phyloP scores from a whole-genome alignment of 805 yeast genomes.

The Candida cerambycidarum region DNA sequence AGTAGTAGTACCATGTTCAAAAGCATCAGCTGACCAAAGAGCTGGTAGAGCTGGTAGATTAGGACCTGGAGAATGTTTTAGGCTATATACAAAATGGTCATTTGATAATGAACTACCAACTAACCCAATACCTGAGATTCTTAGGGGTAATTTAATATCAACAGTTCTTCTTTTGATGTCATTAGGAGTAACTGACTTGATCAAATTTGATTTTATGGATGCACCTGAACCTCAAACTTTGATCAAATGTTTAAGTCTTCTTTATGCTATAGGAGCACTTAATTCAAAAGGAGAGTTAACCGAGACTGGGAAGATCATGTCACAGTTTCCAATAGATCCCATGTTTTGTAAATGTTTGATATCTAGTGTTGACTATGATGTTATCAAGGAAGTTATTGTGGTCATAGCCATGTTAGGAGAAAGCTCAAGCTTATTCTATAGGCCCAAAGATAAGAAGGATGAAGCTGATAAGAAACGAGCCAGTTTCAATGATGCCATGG shows the following conservation, averaged over 20 bases:
- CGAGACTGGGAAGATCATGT: conserved; percentile 76
- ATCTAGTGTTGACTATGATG: conserved; percentile 57
- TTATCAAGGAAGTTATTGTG: conserved; percentile 67
- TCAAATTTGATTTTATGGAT: conserved; percentile 88
- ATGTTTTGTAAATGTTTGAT: conserved; percentile 78
- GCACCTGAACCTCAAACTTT: conserved; percentile 76
- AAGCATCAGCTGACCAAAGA: conserved; percentile 73
- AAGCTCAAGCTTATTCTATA: conserved; percentile 63
- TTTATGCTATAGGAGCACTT: conserved; percentile 87
- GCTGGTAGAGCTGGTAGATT: conserved; percentile 76
- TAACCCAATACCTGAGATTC: conserved; percentile 89
- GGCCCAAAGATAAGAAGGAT: conserved; percentile 67
- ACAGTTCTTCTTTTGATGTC: conserved; percentile 77
- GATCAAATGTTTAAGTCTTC: conserved; percentile 70
- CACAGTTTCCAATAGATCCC: conserved; percentile 91
- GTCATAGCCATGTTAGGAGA: conserved; percentile 85
- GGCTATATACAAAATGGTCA: conserved; percentile 83
- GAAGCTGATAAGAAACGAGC: conserved; percentile 66
- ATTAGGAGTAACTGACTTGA: conserved; percentile 78
- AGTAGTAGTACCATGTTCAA: conserved; percentile 45
- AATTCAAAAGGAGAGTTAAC: conserved; percentile 80
- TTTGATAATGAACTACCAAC: conserved; percentile 73
- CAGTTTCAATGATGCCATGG: conserved; percentile 53
- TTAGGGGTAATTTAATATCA: conserved; percentile 75
- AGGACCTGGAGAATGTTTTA: conserved; percentile 54